Evolutionary conservation across 805 yeast species (phyloP), one percentile per base, ranked within the genome.

Genomic region (Metschnikowia lunata): DNA sequence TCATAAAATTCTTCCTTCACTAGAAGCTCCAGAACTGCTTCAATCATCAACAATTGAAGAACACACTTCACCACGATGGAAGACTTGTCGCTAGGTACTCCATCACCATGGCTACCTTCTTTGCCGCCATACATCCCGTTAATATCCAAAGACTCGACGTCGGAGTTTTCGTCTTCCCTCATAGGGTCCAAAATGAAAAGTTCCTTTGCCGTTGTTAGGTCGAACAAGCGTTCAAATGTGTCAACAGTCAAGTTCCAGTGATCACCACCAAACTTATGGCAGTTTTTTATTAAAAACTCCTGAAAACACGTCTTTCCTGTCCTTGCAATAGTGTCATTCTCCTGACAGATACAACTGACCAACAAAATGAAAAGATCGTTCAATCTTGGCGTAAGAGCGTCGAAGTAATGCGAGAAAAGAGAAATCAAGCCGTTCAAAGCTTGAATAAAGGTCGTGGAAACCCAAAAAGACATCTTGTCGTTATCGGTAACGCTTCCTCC

Each of bases 381-480:
- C 40, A 91, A 71, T 77, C 86, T 79, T 34, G 79, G 73, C 54
- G 82, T 82, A 58, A 93, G 76, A 2, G 83, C 76, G 34, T 78
- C 86, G 61, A 90, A 93, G 64, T 86, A 91, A 50, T 83, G 85
- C 0, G 89, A 78, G 58, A 91, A 86, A 45, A 93, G 69, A 0
- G 86, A 82, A 55, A 91, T 83, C 82, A 89, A 78, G 57, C 87
- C 87, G 62, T 95, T 80, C 60, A 95, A 71, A 0, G 98, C 98
- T 64, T 93, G 99, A 50, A 95, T 89, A 64, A 93, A 76, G 0
- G 99, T 93, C 0, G 99, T 90, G 0, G 97, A 88, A 38, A 93
- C 69, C 99, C 99, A 93, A 11, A 95, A 95, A 38, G 96, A 87
- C 54, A 88, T 64, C 49, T 86, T 95, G 62, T 91, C 99, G 54